These are phyloP conservation scores for Dentipellis fragilis DNA, from an alignment of 768 basidiomycete species.

Conservation along the genomic window DNA sequence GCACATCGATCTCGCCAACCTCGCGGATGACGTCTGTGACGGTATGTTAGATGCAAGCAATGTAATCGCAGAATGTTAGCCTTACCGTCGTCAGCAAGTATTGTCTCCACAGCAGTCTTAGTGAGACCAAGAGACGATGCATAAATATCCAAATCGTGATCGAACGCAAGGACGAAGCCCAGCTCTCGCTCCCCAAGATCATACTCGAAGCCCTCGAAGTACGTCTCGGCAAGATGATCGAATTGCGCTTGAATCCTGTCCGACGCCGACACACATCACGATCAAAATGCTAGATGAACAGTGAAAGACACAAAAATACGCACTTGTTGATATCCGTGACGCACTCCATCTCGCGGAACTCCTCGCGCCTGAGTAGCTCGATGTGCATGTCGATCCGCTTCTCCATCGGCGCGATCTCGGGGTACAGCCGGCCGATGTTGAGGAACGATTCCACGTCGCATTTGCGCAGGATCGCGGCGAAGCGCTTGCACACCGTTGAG, in stretches of 20 bases:
- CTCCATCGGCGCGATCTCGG: slow-evolving; percentile 83
- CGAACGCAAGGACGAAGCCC: slow-evolving; percentile 71
- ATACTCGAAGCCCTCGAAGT: slow-evolving; percentile 73
- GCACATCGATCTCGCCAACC: slow-evolving; percentile 63
- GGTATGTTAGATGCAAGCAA: neutral
- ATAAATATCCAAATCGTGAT: slow-evolving; percentile 90
- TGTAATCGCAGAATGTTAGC: neutral
- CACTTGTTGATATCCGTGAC: slow-evolving; percentile 84
- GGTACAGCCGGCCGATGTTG: slow-evolving; percentile 70
- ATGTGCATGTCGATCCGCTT: slow-evolving; percentile 89
- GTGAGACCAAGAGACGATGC: slow-evolving; percentile 84
- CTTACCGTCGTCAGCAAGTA: slow-evolving; percentile 70
- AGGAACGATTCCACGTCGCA: slow-evolving; percentile 84
- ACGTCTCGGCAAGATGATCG: slow-evolving; percentile 82
- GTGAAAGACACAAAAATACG: slow-evolving; percentile 17
- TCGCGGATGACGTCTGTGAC: slow-evolving; percentile 60
- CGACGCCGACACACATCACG: neutral
- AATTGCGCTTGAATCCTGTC: slow-evolving; percentile 84
- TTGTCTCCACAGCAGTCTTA: slow-evolving; percentile 71
- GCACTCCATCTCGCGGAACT: slow-evolving; percentile 91
- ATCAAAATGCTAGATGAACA: neutral
- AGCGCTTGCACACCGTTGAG: slow-evolving; percentile 80
- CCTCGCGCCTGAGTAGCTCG: slow-evolving; percentile 73
- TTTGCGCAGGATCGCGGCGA: slow-evolving; percentile 71
- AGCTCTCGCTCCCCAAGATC: slow-evolving; percentile 88